These are phyloP conservation scores for Talaromyces sp. DNA, from an alignment of 2,329 filamentous ascomycete genomes.

Conservation along the genomic window DNA sequence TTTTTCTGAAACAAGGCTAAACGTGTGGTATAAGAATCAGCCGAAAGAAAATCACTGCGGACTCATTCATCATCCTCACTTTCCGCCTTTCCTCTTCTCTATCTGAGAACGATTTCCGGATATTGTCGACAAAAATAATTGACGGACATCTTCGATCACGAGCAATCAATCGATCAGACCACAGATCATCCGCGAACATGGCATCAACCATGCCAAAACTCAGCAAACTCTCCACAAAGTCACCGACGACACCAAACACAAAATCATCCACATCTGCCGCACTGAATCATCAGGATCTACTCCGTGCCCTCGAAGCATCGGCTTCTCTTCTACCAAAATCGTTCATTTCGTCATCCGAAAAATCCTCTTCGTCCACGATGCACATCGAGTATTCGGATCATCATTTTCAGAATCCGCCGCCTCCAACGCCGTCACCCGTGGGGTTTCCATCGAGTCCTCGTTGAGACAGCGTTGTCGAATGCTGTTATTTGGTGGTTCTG, in stretches of 20 bases:
- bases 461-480: background rate
- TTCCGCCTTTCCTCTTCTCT: background rate
- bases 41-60: background rate
- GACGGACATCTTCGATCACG: background rate
- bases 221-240: background rate
- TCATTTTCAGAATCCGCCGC: slow-evolving; percentile 21
- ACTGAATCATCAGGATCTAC: slow-evolving; percentile 34
- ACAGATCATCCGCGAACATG: background rate
- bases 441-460: slow-evolving; percentile 16
- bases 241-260: background rate
- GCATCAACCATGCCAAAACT: slow-evolving; percentile 5
- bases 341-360: background rate
- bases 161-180: background rate
- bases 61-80: background rate
- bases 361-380: background rate
- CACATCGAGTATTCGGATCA: slow-evolving; percentile 7
- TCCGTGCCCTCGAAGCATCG: slow-evolving; percentile 35
- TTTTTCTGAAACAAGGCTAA: background rate
- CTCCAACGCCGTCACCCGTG: slow-evolving; percentile 30
- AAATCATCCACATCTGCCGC: slow-evolving; percentile 12
- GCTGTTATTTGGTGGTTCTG: background rate
- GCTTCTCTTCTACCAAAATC: slow-evolving; percentile 28
- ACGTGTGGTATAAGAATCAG: background rate
- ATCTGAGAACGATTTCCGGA: background rate
- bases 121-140: background rate